Percentiles rank a stretch among this genome's conserved stretches.
phyloP scores from a whole-genome alignment of 1,284 basidiomycete genomes.

The Chondrostereum purpureum region DNA sequence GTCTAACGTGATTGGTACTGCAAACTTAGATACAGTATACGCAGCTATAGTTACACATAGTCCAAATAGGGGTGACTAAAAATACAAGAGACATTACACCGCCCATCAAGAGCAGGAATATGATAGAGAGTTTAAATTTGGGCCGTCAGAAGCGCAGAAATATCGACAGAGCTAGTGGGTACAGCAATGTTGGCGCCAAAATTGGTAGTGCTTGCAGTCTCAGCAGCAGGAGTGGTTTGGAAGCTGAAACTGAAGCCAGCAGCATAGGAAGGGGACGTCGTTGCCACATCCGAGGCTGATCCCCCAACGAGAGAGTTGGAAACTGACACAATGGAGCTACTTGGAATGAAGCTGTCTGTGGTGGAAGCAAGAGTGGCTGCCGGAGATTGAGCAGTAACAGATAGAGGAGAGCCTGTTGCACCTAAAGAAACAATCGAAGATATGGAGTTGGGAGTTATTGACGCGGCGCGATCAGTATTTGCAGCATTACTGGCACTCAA shows the following conservation, averaged over 20 bases:
- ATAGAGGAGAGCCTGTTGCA: no score
- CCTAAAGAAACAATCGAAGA: no score
- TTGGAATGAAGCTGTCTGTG: not conserved
- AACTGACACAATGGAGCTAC: not conserved
- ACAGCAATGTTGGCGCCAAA: not conserved
- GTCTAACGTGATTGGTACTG: no score
- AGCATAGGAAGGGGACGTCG: not conserved
- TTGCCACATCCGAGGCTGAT: not conserved
- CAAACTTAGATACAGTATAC: not conserved
- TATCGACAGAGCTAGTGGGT: not conserved
- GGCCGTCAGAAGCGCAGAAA: conserved; percentile 1
- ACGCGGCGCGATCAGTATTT: not conserved
- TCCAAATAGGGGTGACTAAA: not conserved
- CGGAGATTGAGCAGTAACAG: no score
- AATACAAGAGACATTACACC: not conserved
- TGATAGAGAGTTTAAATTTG: not conserved
- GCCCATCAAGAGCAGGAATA: no score
- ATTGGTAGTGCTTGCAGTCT: not conserved
- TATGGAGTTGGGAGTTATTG: not conserved
- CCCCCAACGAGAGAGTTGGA: not conserved
- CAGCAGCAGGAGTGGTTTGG: not conserved
- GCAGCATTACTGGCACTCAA: not conserved
- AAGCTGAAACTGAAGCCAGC: not conserved
- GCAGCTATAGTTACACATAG: not conserved
- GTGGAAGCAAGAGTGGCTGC: not conserved